Evolutionary conservation across 2,329 filamentous ascomycete species (phyloP).

Genomic region (Biscogniauxia marginata): DNA sequence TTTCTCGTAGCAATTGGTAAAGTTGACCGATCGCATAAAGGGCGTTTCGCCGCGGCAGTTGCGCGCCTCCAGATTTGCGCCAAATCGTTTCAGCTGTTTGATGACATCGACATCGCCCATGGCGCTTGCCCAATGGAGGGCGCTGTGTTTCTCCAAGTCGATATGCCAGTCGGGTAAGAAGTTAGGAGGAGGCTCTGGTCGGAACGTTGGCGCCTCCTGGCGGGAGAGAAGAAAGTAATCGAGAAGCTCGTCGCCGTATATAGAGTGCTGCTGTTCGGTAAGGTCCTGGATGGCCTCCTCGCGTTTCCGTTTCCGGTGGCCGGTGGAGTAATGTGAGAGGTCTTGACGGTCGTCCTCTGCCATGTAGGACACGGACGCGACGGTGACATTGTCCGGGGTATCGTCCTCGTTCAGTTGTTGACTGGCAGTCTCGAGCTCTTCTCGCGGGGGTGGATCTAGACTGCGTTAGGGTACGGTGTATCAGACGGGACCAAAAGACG

Average conservation of each 20-base stretch:
- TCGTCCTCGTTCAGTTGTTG: slow-evolving; percentile 70
- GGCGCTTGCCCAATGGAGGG: slow-evolving; percentile 93
- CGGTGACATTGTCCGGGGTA: slow-evolving; percentile 77
- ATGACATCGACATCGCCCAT: slow-evolving; percentile 97
- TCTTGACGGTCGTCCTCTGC: slow-evolving; percentile 80
- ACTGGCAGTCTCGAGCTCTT: slow-evolving; percentile 65
- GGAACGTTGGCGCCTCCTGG: slow-evolving; percentile 69
- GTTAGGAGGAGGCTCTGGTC: slow-evolving; percentile 76
- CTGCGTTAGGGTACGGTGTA: slow-evolving; percentile 17
- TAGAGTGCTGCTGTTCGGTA: slow-evolving; percentile 78
- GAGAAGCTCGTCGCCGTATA: slow-evolving; percentile 89
- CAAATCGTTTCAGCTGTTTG: slow-evolving; percentile 78
- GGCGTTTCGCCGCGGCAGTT: slow-evolving; percentile 82
- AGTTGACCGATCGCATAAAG: slow-evolving; percentile 89
- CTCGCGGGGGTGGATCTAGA: slow-evolving; percentile 43
- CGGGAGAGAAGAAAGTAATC: slow-evolving; percentile 94
- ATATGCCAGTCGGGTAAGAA: slow-evolving; percentile 92
- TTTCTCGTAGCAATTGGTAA: slow-evolving; percentile 96
- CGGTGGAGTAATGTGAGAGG: slow-evolving; percentile 61
- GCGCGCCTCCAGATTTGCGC: slow-evolving; percentile 69
- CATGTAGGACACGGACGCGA: slow-evolving; percentile 81
- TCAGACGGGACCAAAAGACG: neutral
- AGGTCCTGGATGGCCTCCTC: slow-evolving; percentile 60
- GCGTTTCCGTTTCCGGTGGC: slow-evolving; percentile 74
- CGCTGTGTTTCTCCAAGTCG: slow-evolving; percentile 88